Conservation (phyloP, 352 stramenopile species). For the Phytophthora lateralis region DNA sequence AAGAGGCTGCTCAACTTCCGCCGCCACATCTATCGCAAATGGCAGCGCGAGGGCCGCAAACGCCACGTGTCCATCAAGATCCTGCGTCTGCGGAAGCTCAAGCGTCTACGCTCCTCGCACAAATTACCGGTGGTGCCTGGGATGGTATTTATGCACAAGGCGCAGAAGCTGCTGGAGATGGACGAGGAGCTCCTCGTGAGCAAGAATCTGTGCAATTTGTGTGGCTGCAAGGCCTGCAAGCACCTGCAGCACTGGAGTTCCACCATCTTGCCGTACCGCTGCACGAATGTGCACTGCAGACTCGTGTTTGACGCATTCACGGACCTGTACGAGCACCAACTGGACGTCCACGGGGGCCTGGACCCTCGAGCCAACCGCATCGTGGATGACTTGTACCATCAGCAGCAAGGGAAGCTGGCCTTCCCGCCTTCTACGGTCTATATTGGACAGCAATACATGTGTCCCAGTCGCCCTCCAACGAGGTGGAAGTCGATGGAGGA, state of each 20-base stretch:
- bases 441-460: conserved; percentile 46
- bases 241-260: conserved; percentile 23
- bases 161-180: conserved; percentile 22
- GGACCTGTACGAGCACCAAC: conserved; percentile 64
- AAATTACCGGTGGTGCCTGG: conserved; percentile 14
- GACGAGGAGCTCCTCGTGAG: conserved; percentile 30
- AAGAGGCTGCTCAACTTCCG: neutral
- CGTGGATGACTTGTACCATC: conserved; percentile 42
- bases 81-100: conserved; percentile 5
- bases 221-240: conserved; percentile 17
- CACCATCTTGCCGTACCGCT: conserved; percentile 19
- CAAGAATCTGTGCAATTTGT: conserved; percentile 19
- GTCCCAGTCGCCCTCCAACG: conserved; percentile 34
- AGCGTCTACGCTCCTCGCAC: conserved; percentile 18
- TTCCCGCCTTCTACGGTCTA: conserved; percentile 65
- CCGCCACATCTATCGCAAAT: neutral
- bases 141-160: conserved; percentile 1
- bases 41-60: conserved; percentile 7
- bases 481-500: conserved; percentile 52
- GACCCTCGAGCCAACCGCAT: conserved; percentile 41
- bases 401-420: conserved; percentile 33
- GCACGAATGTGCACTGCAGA: conserved; percentile 25
- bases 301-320: conserved; percentile 43
- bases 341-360: conserved; percentile 51
- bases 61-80: neutral